These are phyloP conservation scores for Syncephalastrum racemosum DNA, from an alignment of 371 early-diverging fungal species.

Conservation along the genomic window DNA sequence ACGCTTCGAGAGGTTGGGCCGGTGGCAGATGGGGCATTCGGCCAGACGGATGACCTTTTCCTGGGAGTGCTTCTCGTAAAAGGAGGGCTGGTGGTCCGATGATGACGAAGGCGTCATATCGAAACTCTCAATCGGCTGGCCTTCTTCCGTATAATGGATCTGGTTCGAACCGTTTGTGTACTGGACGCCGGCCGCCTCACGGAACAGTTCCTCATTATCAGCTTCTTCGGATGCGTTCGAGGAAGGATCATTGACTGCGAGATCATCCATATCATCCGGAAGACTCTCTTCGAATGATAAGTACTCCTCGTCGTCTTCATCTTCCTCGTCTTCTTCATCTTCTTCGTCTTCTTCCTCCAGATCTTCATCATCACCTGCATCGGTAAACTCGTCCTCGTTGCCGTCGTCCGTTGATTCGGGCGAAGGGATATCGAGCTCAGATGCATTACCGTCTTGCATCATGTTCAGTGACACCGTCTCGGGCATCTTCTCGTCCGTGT, in stretches of 20 bases:
- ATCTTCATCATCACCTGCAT: not conserved
- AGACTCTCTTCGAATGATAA: not conserved
- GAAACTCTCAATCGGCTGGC: too few species aligned
- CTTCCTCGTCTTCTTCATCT: constrained; percentile 14
- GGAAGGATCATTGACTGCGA: not conserved
- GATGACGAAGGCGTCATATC: not conserved
- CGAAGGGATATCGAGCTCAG: too few species aligned
- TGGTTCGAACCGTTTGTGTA: not conserved
- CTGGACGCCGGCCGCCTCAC: constrained; percentile 24
- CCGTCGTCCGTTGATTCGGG: not conserved
- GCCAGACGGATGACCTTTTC: constrained; percentile 67
- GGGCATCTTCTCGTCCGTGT: constrained; percentile 20
- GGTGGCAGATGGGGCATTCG: constrained; percentile 75
- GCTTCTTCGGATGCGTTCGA: constrained; percentile 13
- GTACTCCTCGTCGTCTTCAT: constrained; percentile 8
- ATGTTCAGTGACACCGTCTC: constrained; percentile 5
- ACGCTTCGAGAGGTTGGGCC: constrained; percentile 53
- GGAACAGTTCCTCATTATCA: constrained; percentile 18
- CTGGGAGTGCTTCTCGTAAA: constrained; percentile 13
- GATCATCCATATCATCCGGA: constrained; percentile 6
- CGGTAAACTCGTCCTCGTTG: constrained; percentile 5
- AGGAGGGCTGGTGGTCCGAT: not conserved
- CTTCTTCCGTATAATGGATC: too few species aligned
- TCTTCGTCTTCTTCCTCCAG: constrained; percentile 10
- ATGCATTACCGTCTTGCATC: not conserved